Percentiles rank a stretch among this genome's conserved stretches.
Conservation (phyloP, 345 rosid species). For the Laguncularia racemosa region DNA sequence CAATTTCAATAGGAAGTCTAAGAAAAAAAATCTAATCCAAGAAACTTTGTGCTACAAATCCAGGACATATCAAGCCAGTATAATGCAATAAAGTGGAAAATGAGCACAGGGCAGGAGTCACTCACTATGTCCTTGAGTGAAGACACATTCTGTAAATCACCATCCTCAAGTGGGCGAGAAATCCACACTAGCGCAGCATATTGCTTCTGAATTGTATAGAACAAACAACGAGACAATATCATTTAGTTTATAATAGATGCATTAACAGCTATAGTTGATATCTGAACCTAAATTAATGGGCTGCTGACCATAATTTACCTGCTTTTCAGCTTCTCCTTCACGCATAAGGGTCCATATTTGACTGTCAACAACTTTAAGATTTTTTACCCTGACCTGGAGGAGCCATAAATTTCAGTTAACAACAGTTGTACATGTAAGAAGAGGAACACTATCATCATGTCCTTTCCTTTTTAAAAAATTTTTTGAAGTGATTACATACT, state of each 20-base stretch:
- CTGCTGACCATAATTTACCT: conserved; percentile 30
- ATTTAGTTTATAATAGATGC: not conserved
- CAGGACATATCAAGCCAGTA: not conserved
- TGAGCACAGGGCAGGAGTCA: not conserved
- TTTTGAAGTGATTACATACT: not conserved
- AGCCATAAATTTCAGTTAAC: conserved; percentile 6
- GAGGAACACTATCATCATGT: not conserved
- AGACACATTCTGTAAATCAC: conserved; percentile 46
- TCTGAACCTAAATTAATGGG: too few relatives aligned
- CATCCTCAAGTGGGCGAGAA: conserved; percentile 73
- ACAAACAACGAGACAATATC: not conserved
- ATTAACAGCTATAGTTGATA: too few relatives aligned
- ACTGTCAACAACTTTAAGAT: conserved; percentile 55
- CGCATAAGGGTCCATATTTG: conserved; percentile 86
- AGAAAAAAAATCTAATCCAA: too few relatives aligned
- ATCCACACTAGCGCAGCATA: conserved; percentile 94
- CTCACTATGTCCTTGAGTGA: conserved; percentile 62
- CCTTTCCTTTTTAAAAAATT: not conserved
- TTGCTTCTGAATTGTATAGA: conserved; percentile 56
- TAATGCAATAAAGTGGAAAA: not conserved
- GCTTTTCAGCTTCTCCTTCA: conserved; percentile 97
- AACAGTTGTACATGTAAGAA: not conserved
- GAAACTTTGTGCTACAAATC: not conserved
- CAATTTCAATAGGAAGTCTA: too few relatives aligned
- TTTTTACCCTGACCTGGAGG: conserved; percentile 65